These are phyloP conservation scores for Telfairia occidentalis DNA, from an alignment of 331 rosid species.

Conservation along the genomic window DNA sequence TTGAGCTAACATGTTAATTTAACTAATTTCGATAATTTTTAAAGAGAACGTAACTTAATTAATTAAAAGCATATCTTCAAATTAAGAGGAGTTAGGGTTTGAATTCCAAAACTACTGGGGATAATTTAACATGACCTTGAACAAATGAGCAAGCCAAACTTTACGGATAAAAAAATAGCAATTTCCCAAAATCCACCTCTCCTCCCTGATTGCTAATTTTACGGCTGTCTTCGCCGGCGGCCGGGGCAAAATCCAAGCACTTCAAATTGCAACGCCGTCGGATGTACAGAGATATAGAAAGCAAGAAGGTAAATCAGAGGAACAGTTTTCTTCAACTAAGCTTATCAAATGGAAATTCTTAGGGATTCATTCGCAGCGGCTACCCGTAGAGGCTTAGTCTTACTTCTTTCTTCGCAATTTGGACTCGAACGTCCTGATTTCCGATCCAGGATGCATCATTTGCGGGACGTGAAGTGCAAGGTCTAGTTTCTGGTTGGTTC, in stretches of 20 bases:
- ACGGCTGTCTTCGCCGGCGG: too few relatives aligned
- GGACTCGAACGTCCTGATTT: background rate
- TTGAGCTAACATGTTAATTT: too few relatives aligned
- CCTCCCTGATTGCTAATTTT: too few relatives aligned
- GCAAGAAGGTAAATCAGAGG: background rate
- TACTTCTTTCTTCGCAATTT: background rate
- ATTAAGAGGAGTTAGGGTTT: too few relatives aligned
- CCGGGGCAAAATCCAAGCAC: background rate
- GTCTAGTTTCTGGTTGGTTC: background rate
- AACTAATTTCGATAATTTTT: too few relatives aligned
- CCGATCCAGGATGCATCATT: background rate
- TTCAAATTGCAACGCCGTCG: background rate
- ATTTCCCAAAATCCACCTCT: too few relatives aligned
- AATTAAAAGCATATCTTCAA: too few relatives aligned
- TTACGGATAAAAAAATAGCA: too few relatives aligned
- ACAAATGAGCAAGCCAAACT: too few relatives aligned
- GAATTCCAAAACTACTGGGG: too few relatives aligned
- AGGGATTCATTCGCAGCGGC: background rate
- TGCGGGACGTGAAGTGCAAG: background rate
- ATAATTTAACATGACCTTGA: too few relatives aligned
- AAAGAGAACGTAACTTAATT: too few relatives aligned
- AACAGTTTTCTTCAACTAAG: background rate
- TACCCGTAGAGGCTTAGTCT: background rate
- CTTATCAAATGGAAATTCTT: background rate
- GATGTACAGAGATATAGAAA: background rate